These are phyloP conservation scores for Cryptococcus sp. DNA, from an alignment of 1,284 basidiomycete species.

Conservation along the genomic window DNA sequence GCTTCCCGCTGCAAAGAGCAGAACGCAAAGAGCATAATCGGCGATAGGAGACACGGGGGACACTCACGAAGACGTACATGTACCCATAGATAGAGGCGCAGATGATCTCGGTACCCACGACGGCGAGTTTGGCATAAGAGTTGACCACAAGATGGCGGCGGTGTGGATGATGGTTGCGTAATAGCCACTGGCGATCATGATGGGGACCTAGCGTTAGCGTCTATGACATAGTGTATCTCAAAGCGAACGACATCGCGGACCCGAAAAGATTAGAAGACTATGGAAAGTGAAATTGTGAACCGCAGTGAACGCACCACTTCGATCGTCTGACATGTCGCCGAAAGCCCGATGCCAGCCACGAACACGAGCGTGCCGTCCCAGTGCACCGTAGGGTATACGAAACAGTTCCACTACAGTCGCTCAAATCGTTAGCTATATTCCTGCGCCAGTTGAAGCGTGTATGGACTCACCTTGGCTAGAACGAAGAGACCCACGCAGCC, in stretches of 20 bases:
- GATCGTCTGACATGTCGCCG: constrained; percentile 55
- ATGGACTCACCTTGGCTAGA: constrained; percentile 45
- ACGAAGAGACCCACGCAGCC: constrained; percentile 54
- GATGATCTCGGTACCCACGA: constrained; percentile 52
- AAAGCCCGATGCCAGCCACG: constrained; percentile 54
- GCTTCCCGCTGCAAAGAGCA: no score
- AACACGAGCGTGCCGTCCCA: constrained; percentile 57
- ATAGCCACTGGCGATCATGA: constrained; percentile 35
- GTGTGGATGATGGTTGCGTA: constrained; percentile 54
- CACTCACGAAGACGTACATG: constrained; percentile 47
- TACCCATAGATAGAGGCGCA: constrained; percentile 55
- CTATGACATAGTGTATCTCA: background rate
- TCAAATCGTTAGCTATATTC: background rate
- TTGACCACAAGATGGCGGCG: constrained; percentile 53
- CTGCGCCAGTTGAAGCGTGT: background rate
- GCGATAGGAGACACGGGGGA: background rate
- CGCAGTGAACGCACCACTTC: constrained; percentile 51
- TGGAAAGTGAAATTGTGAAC: background rate
- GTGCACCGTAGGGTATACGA: constrained; percentile 54
- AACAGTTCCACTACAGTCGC: constrained; percentile 48
- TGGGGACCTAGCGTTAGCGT: background rate
- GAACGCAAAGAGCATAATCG: background rate
- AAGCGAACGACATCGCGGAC: background rate
- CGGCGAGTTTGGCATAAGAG: constrained; percentile 54
- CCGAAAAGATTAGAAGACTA: background rate